phyloP scores from a whole-genome alignment of 768 basidiomycete species.

The Mycena crocata region DNA sequence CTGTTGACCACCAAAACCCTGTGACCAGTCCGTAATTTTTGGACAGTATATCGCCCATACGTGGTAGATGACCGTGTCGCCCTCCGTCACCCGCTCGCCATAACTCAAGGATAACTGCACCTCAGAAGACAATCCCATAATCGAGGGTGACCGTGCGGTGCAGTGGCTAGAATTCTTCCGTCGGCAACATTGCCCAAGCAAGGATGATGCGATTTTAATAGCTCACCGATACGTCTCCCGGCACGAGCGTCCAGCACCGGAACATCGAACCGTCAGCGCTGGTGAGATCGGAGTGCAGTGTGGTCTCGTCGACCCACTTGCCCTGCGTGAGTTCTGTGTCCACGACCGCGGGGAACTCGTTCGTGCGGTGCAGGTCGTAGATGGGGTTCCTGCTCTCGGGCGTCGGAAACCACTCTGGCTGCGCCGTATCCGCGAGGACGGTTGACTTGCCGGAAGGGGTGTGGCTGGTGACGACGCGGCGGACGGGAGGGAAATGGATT shows the following conservation, averaged over 20 bases:
- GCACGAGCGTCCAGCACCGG: constrained; percentile 15
- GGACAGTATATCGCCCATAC: too few relatives aligned
- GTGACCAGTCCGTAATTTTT: too few relatives aligned
- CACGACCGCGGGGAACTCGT: constrained; percentile 15
- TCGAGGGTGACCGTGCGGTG: constrained; percentile 42
- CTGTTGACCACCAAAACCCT: too few relatives aligned
- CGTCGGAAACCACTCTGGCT: background rate
- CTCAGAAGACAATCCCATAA: constrained; percentile 36
- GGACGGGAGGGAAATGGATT: constrained; percentile 23
- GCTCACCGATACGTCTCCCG: constrained; percentile 19
- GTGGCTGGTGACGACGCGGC: constrained; percentile 31
- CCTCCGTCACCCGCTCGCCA: constrained; percentile 33
- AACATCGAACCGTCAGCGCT: constrained; percentile 17
- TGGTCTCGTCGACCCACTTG: constrained; percentile 27
- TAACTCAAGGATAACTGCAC: constrained; percentile 36
- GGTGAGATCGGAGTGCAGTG: constrained; percentile 1
- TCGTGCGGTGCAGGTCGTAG: constrained; percentile 20
- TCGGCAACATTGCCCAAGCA: too few relatives aligned
- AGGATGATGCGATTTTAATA: background rate
- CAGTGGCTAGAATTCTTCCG: constrained; percentile 17
- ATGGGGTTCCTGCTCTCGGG: background rate
- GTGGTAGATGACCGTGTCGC: constrained; percentile 41
- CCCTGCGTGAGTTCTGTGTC: constrained; percentile 24
- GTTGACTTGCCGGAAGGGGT: constrained; percentile 21
- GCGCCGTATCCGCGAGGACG: constrained; percentile 14